A percentile compares a stretch with the other conserved stretches of the same genome.
phyloP scores from a whole-genome alignment of 345 rosid genomes.

The Erodium maritimum region DNA sequence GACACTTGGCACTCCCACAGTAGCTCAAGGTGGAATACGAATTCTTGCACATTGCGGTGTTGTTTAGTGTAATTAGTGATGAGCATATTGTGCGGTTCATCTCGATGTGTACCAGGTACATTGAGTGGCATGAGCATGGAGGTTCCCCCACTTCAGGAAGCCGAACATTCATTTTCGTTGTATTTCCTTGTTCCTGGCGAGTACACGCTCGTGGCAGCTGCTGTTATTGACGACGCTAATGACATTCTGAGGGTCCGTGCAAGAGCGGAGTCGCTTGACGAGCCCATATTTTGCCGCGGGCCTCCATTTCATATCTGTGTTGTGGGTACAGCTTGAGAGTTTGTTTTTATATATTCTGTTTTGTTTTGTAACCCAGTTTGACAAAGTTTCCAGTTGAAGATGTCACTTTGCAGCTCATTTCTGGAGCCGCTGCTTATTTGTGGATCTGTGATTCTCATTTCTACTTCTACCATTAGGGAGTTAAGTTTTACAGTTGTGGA shows the following conservation, averaged over 20 bases:
- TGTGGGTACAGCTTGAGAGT: constrained; percentile 42
- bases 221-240: constrained; percentile 74
- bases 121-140: constrained; percentile 65
- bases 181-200: constrained; percentile 92
- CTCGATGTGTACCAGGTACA: constrained; percentile 39
- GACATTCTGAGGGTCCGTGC: constrained; percentile 83
- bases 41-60: background rate
- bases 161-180: constrained; percentile 61
- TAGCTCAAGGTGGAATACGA: too few relatives aligned
- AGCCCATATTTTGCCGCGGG: constrained; percentile 89
- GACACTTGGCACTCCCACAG: too few relatives aligned
- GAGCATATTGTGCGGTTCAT: background rate
- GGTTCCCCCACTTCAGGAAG: constrained; percentile 67
- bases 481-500: too few relatives aligned
- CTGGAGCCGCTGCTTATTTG: too few relatives aligned
- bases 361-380: too few relatives aligned
- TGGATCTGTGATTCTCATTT: too few relatives aligned
- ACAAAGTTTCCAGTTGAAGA: too few relatives aligned
- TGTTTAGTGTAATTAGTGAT: background rate
- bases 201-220: constrained; percentile 78
- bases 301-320: constrained; percentile 79
- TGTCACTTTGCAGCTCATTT: too few relatives aligned
- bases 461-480: too few relatives aligned
- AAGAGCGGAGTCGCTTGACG: constrained; percentile 50
- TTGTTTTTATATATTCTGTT: too few relatives aligned